Base-by-base conservation (phyloP, 1,139 yeast species). In the Pichia sp. region DNA sequence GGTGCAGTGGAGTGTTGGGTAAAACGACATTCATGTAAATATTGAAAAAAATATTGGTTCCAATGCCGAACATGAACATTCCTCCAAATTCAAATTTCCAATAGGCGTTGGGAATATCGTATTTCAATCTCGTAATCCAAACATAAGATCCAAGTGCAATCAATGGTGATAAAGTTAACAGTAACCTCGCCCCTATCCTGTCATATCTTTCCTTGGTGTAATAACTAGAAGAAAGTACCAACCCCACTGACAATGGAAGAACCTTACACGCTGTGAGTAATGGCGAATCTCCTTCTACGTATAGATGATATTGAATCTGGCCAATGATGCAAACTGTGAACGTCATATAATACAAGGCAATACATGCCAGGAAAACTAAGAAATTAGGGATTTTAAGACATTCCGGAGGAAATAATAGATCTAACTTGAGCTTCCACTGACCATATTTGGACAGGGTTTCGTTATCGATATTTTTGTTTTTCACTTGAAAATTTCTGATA, bases 21-120 rank as follows among this genome's bases (percentile, higher is more conserved):
- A 63, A 49, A 16, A 62, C 49, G 6, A 58, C 53, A 35, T 42
- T 48, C 26, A 49, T 32, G 34, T 54, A 56, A 5, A 55, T 49
- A 37, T 52, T 51, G 42, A 52, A 56, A 40, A 46, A 55, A 11
- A 52, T 34, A 40, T 54, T 52, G 7, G 49, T 36, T 34, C 50
- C 49, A 36, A 38, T 36, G 1, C 60, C 58, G 35, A 39, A 45
- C 0, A 62, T 48, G 3, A 53, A 49, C 3, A 57, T 43, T 9
- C 60, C 42, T 29, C 53, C 46, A 32, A 60, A 49, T 27, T 57
- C 57, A 44, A 49, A 58, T 35, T 57, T 63, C 65, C 66, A 64
- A 43, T 52, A 64, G 7, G 52, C 49, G 23, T 57, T 49, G 1
- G 33, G 5, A 3, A 29, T 38, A 1, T 39, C 37, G 39, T 48